Conservation (phyloP, 129 eudicot species). For the Gnaphalium uliginosum region DNA sequence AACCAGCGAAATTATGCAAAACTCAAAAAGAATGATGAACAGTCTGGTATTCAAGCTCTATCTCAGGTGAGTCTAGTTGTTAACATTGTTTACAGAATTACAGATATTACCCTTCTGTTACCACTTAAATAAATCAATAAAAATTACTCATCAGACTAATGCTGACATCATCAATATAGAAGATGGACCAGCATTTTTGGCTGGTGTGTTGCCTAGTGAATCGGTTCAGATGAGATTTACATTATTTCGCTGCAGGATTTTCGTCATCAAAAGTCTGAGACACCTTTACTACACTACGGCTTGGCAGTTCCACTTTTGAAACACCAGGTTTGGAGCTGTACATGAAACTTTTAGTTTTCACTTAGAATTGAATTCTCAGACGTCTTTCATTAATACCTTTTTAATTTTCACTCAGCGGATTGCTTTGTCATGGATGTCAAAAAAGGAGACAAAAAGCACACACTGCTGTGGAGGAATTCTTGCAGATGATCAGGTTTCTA, state of each 20-base stretch:
- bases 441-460: slow-evolving; percentile 60
- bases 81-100: slow-evolving; percentile 16
- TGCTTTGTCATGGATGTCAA: slow-evolving; percentile 94
- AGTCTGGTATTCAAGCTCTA: slow-evolving; percentile 17
- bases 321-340: slow-evolving; percentile 66
- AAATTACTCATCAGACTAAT: neutral
- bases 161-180: neutral
- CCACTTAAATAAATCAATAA: neutral
- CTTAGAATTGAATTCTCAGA: slow-evolving; percentile 14
- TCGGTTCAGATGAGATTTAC: slow-evolving; percentile 6
- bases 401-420: slow-evolving; percentile 56
- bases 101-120: neutral
- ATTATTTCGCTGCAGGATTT: slow-evolving; percentile 47
- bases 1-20: slow-evolving; percentile 16
- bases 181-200: neutral
- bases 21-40: slow-evolving; percentile 7
- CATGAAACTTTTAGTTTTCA: slow-evolving; percentile 4
- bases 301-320: slow-evolving; percentile 79
- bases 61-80: slow-evolving; percentile 31
- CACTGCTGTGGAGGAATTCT: slow-evolving; percentile 93
- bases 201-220: slow-evolving; percentile 15
- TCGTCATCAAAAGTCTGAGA: slow-evolving; percentile 50
- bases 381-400: slow-evolving; percentile 19
- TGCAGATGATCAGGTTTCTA: slow-evolving; percentile 92
- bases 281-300: slow-evolving; percentile 55